A percentile compares a stretch with the other conserved stretches of the same genome.
Conservation (phyloP, 768 basidiomycete genomes). For the Terana coerulea region DNA sequence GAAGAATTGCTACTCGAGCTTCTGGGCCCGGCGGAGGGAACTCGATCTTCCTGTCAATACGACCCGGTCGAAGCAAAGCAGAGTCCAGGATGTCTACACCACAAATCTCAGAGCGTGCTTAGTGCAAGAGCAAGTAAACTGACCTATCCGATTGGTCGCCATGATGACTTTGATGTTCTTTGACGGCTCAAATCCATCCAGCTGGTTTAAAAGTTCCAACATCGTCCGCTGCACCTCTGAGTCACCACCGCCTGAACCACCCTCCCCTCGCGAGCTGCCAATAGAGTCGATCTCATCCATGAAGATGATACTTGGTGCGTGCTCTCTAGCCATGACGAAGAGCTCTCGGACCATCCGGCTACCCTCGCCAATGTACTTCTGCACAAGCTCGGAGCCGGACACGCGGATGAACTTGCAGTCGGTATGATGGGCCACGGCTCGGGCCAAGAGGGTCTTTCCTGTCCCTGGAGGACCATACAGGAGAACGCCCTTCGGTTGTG, state of each 20-base stretch:
- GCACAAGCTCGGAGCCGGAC: slow-evolving; percentile 89
- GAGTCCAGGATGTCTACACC: slow-evolving; percentile 85
- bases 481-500: slow-evolving; percentile 94
- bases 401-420: slow-evolving; percentile 98
- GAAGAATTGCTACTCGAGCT: slow-evolving; percentile 93
- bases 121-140: slow-evolving; percentile 18
- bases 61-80: slow-evolving; percentile 88
- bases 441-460: slow-evolving; percentile 91
- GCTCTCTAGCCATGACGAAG: slow-evolving; percentile 97
- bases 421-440: slow-evolving; percentile 96
- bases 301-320: slow-evolving; percentile 97
- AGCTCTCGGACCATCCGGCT: slow-evolving; percentile 95
- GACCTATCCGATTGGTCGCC: slow-evolving; percentile 96
- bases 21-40: slow-evolving; percentile 98
- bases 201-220: slow-evolving; percentile 58
- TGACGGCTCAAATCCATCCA: slow-evolving; percentile 66
- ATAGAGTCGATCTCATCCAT: slow-evolving; percentile 99
- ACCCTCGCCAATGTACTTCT: slow-evolving; percentile 98
- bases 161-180: slow-evolving; percentile 90
- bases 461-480: slow-evolving; percentile 96
- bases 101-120: too few species aligned
- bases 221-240: slow-evolving; percentile 67
- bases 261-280: slow-evolving; percentile 86
- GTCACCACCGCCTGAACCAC: slow-evolving; percentile 59
- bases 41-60: slow-evolving; percentile 97